A percentile compares a stretch with the other conserved stretches of the same genome.
phyloP scores from a whole-genome alignment of 805 yeast genomes.

The Metschnikowia continentalis region DNA sequence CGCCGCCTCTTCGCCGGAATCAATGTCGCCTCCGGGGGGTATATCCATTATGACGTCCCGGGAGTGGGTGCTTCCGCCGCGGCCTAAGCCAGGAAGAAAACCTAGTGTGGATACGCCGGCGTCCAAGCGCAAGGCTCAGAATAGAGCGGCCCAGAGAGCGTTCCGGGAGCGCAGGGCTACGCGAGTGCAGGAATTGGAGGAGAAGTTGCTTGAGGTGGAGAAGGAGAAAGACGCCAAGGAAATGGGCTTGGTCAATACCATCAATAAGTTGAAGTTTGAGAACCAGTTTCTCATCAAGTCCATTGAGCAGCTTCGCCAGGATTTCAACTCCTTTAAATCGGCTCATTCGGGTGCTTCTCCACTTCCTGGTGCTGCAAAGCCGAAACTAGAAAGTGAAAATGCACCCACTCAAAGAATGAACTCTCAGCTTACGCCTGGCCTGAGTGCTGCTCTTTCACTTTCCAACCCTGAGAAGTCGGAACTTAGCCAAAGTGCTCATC shows the following conservation, averaged over 20 bases:
- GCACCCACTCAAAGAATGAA: background rate
- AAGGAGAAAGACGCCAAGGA: conserved; percentile 60
- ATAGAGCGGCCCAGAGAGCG: conserved; percentile 91
- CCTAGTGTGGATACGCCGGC: conserved; percentile 77
- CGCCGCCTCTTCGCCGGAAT: conserved; percentile 16
- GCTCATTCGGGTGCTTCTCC: conserved; percentile 8
- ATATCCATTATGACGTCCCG: conserved; percentile 51
- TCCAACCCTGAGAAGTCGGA: conserved; percentile 11
- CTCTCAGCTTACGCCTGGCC: background rate
- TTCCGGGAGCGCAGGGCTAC: conserved; percentile 85
- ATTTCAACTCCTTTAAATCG: conserved; percentile 20
- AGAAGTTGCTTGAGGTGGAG: conserved; percentile 61
- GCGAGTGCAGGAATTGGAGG: conserved; percentile 73
- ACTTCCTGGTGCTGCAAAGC: background rate
- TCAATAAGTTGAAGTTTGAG: conserved; percentile 44
- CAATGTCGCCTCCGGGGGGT: conserved; percentile 13
- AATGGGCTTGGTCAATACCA: conserved; percentile 49
- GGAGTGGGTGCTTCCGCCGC: conserved; percentile 58
- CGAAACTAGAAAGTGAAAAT: background rate
- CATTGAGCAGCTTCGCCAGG: conserved; percentile 40
- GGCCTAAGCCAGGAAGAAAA: conserved; percentile 60
- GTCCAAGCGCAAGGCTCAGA: conserved; percentile 82
- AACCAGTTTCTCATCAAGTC: conserved; percentile 41
- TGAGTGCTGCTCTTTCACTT: background rate
- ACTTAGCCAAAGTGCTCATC: conserved; percentile 18